These are phyloP conservation scores for Kazachstania africana DNA, from an alignment of 805 yeast species.

Conservation along the genomic window DNA sequence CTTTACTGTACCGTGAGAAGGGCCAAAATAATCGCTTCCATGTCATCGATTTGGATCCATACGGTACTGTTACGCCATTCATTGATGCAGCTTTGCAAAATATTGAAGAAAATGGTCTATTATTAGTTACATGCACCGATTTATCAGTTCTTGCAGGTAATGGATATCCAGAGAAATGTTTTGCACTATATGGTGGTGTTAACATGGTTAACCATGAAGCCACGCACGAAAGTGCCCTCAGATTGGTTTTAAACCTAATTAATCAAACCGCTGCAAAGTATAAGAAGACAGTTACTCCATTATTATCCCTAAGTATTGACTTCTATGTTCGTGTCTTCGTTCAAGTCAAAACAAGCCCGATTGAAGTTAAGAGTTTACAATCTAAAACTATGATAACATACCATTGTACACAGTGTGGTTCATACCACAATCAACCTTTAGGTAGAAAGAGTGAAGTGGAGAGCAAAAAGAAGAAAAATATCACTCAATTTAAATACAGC, in stretches of 20 bases:
- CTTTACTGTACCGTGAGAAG: slow-evolving; percentile 49
- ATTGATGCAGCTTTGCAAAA: slow-evolving; percentile 83
- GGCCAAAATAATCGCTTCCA: slow-evolving; percentile 45
- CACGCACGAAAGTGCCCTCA: slow-evolving; percentile 85
- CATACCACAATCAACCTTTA: slow-evolving; percentile 57
- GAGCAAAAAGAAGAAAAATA: slow-evolving; percentile 25
- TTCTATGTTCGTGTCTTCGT: slow-evolving; percentile 84
- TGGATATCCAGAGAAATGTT: slow-evolving; percentile 95
- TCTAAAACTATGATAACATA: slow-evolving; percentile 67
- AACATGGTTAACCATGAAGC: slow-evolving; percentile 69
- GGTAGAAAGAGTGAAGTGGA: slow-evolving; percentile 46
- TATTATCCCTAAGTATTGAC: slow-evolving; percentile 77
- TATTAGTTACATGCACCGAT: slow-evolving; percentile 92
- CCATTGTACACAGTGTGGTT: slow-evolving; percentile 80
- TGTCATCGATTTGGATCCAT: slow-evolving; percentile 90
- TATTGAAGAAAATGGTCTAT: slow-evolving; percentile 71
- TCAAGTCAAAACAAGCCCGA: slow-evolving; percentile 65
- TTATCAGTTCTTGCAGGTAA: slow-evolving; percentile 91
- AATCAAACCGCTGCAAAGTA: slow-evolving; percentile 82
- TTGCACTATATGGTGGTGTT: slow-evolving; percentile 87
- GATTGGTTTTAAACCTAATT: slow-evolving; percentile 69
- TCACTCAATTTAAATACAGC: slow-evolving; percentile 39
- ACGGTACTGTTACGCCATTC: slow-evolving; percentile 95
- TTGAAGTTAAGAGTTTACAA: slow-evolving; percentile 68
- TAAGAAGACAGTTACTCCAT: slow-evolving; percentile 77